Conservation (phyloP, 148 eudicot species). For the Spergularia bocconei region DNA sequence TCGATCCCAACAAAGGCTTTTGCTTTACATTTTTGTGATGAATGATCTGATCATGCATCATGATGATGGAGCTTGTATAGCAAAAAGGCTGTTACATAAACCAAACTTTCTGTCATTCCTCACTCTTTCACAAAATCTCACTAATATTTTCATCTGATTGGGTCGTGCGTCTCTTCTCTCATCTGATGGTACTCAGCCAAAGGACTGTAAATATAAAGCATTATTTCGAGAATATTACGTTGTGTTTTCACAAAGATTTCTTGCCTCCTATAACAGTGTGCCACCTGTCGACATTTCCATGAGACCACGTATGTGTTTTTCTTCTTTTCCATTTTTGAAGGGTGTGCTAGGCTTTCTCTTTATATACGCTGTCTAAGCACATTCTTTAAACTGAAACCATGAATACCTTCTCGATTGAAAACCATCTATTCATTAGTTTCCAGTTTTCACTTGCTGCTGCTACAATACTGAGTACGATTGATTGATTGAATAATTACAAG, state of each 20-base stretch:
- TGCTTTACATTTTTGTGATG: background rate
- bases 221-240: background rate
- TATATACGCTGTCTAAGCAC: background rate
- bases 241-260: background rate
- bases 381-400: no score
- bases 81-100: constrained; percentile 14
- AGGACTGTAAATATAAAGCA: constrained; percentile 6
- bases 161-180: background rate
- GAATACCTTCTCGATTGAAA: no score
- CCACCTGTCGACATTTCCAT: constrained; percentile 1
- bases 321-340: background rate
- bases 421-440: no score
- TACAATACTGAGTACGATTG: no score
- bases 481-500: no score
- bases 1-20: constrained; percentile 14
- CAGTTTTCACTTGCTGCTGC: no score
- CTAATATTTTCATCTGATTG: constrained; percentile 19
- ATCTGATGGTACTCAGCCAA: constrained; percentile 21
- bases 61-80: constrained; percentile 18
- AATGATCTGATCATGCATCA: constrained; percentile 1
- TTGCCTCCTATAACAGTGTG: background rate
- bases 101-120: constrained; percentile 23
- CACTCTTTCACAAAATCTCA: constrained; percentile 11
- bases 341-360: background rate
- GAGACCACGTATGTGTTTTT: constrained; percentile 13